Conservation (phyloP, 2,329 filamentous ascomycete species). For the Helicocarpus griseus region DNA sequence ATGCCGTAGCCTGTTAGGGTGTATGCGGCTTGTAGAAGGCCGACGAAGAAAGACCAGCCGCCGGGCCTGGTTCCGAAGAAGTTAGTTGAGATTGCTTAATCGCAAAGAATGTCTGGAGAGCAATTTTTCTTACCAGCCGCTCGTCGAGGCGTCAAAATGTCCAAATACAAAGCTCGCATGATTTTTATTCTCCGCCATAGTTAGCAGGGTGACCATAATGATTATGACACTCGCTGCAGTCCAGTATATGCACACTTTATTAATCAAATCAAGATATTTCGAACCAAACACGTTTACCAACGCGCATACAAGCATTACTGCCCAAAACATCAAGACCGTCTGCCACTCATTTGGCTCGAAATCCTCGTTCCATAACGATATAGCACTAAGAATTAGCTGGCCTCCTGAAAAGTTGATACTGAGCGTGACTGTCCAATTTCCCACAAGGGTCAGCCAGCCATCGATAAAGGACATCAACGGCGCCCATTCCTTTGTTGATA, state of each 20-base stretch:
- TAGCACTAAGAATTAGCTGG: slow-evolving; percentile 57
- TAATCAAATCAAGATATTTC: slow-evolving; percentile 56
- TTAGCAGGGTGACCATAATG: slow-evolving; percentile 54
- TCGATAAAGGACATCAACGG: slow-evolving; percentile 60
- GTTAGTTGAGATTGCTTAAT: neutral
- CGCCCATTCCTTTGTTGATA: slow-evolving; percentile 55
- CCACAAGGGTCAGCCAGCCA: slow-evolving; percentile 62
- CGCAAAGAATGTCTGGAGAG: neutral
- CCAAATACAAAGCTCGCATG: slow-evolving; percentile 56
- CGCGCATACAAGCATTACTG: slow-evolving; percentile 56
- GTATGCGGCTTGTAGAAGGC: slow-evolving; percentile 53
- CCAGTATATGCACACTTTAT: slow-evolving; percentile 66
- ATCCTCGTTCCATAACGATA: slow-evolving; percentile 60
- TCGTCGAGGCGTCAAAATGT: slow-evolving; percentile 56
- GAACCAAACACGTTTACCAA: slow-evolving; percentile 55
- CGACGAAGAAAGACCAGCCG: slow-evolving; percentile 65
- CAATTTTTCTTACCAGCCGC: slow-evolving; percentile 46
- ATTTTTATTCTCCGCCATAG: slow-evolving; percentile 48
- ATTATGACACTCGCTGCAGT: slow-evolving; percentile 57
- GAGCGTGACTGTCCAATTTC: slow-evolving; percentile 60
- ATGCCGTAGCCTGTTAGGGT: slow-evolving; percentile 53
- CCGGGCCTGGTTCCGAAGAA: slow-evolving; percentile 36
- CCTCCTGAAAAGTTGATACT: slow-evolving; percentile 65
- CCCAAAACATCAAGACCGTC: slow-evolving; percentile 63
- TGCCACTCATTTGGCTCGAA: slow-evolving; percentile 60